Evolutionary conservation across 805 yeast species (phyloP).

Genomic region (Myxozyma nipponensis): DNA sequence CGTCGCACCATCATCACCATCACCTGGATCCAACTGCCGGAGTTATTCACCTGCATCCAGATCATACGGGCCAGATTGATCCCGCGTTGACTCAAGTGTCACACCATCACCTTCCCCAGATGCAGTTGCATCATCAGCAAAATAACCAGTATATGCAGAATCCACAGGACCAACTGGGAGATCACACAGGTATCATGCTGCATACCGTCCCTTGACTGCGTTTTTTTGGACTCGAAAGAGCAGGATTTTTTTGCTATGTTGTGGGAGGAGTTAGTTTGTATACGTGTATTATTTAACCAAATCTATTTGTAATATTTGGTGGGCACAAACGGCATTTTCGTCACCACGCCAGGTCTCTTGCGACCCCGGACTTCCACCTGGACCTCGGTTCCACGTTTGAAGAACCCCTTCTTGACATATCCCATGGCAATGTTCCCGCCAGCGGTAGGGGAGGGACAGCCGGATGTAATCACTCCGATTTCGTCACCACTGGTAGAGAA

Average conservation of each 20-base stretch:
- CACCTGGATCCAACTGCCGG: neutral
- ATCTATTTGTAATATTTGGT: slow-evolving; percentile 54
- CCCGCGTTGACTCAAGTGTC: neutral
- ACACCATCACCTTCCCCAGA: neutral
- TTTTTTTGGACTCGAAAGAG: neutral
- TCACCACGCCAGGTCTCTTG: slow-evolving; percentile 66
- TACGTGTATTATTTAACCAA: too few relatives aligned
- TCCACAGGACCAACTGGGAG: neutral
- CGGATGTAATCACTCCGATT: slow-evolving; percentile 54
- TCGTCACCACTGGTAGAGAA: slow-evolving; percentile 4
- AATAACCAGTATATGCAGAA: neutral
- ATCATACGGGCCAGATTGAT: neutral
- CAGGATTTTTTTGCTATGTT: neutral
- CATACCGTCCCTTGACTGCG: neutral
- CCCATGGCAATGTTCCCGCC: slow-evolving; percentile 88
- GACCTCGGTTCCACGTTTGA: slow-evolving; percentile 70
- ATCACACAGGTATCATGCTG: neutral
- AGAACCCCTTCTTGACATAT: slow-evolving; percentile 48
- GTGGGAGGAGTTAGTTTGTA: neutral
- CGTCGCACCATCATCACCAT: neutral
- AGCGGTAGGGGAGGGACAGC: slow-evolving; percentile 63
- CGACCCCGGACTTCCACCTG: slow-evolving; percentile 81
- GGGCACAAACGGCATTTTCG: slow-evolving; percentile 80
- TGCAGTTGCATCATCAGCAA: neutral
- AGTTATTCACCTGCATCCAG: neutral